Conservation (phyloP, 2,329 filamentous ascomycete species). For the Pyrenophora graminea region DNA sequence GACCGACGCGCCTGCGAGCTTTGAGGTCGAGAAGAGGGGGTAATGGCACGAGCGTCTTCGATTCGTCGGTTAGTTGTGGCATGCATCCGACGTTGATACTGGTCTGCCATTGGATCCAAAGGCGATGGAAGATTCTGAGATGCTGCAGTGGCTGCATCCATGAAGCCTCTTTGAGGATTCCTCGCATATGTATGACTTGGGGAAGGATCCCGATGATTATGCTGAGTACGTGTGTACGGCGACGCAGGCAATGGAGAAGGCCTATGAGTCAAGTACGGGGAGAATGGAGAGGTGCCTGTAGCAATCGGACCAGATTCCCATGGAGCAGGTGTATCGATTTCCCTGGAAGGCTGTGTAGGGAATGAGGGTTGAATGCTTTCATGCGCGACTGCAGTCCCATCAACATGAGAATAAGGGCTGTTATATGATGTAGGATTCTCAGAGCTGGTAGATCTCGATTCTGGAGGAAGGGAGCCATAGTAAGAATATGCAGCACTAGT, state of each 20-base stretch:
- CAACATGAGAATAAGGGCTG: conserved; percentile 25
- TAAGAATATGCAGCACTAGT: conserved; percentile 39
- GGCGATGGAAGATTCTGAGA: conserved; percentile 31
- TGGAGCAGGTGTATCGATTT: neutral
- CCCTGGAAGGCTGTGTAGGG: neutral
- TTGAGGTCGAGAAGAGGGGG: neutral
- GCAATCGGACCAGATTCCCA: neutral
- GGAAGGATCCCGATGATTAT: neutral
- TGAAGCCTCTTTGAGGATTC: neutral
- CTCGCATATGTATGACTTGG: conserved; percentile 1
- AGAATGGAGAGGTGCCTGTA: conserved; percentile 14
- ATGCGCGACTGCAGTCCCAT: conserved; percentile 23
- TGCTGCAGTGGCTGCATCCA: conserved; percentile 28
- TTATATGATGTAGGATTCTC: conserved; percentile 18
- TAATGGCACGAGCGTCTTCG: neutral
- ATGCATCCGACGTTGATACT: conserved; percentile 9
- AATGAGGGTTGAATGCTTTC: neutral
- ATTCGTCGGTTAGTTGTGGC: conserved; percentile 8
- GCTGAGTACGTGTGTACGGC: conserved; percentile 26
- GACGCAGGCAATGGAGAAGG: conserved; percentile 26
- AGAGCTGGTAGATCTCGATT: conserved; percentile 31
- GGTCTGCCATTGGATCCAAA: conserved; percentile 29
- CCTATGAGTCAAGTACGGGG: neutral
- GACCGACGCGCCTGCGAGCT: neutral
- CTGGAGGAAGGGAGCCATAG: conserved; percentile 35